Base-by-base conservation (phyloP, 1,139 yeast genomes). In the Kluyveromyces sp. region DNA sequence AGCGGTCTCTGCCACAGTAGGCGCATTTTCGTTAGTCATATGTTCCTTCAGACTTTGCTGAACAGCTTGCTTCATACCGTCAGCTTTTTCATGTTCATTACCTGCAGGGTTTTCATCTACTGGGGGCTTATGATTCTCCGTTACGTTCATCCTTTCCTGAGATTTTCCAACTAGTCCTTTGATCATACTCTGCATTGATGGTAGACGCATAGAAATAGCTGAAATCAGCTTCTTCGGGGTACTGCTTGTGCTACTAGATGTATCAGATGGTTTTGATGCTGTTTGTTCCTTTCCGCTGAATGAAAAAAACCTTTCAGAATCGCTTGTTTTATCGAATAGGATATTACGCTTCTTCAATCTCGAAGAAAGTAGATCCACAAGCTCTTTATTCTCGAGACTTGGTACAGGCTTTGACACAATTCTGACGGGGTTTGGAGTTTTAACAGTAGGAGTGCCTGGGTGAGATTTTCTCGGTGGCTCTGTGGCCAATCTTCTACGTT, bases 301-400 rank as follows among this genome's bases (percentile, higher is more conserved):
- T 22, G 26, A 22, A 22, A 22, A 22, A 32, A 15, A 3, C 4
- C 18, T 15, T 12, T 8, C 4, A 9, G 34, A 15, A 3, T 11
- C 19, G 11, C 15, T 32, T n/a, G n/a, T n/a, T 15, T 32, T 33
- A 22, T 18, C 26, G 26, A 33, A 33, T 18, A 33, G 12, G 12
- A 19, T 17, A 18, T 33, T 19, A 4, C 36, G 12, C 26, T 7
- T 33, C 26, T 18, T 33, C n/a, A 38, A 11, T 11, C 41, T 35
- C 7, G 41, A 38, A 11, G 41, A 38, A 20, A 38, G 36, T 13
- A 38, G n/a, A 17, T 20, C 20, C n/a, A n/a, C 13, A 17, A 38
- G 18, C 3, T 33, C 36, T 19, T 33, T 33, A 4, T 9, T 18
- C 13, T 33, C 36, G 26, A 9, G 26, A 22, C 26, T 22, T 22